A percentile compares a stretch with the other conserved stretches of the same genome.
phyloP scores from a whole-genome alignment of 305 asterid genomes.

The Fraxinus floribunda region DNA sequence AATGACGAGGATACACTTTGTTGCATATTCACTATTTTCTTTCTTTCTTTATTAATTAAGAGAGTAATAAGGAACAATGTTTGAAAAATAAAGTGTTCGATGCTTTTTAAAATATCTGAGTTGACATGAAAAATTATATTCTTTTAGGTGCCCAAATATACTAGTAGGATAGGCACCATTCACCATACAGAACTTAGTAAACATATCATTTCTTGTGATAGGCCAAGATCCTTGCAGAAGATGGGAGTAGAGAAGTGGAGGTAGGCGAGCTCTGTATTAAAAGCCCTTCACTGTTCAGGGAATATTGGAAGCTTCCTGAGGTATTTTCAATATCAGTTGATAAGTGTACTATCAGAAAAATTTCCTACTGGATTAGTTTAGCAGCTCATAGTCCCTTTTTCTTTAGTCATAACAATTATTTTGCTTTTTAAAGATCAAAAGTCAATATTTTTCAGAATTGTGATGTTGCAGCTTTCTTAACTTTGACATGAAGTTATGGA shows the following conservation, averaged over 20 bases:
- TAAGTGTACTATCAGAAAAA: background rate
- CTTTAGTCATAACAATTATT: background rate
- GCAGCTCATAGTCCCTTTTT: background rate
- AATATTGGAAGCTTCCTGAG: constrained; percentile 93
- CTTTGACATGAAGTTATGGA: background rate
- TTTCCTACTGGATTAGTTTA: background rate
- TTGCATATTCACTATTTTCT: background rate
- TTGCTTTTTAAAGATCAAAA: background rate
- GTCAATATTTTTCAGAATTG: background rate
- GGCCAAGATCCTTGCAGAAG: constrained; percentile 85
- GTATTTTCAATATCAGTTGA: constrained; percentile 33
- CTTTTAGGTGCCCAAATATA: background rate
- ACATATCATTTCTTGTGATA: constrained; percentile 36
- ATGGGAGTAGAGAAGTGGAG: constrained; percentile 42
- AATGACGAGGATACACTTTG: background rate
- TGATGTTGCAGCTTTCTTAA: background rate
- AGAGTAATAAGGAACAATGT: background rate
- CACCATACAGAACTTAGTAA: constrained; percentile 8
- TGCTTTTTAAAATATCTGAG: background rate
- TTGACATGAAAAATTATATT: background rate
- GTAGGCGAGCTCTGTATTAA: constrained; percentile 87
- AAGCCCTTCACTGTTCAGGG: constrained; percentile 94
- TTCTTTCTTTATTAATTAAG: background rate
- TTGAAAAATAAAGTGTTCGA: background rate
- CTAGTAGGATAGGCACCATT: background rate